A percentile compares a stretch with the other conserved stretches of the same genome.
Evolutionary conservation across 2,329 filamentous ascomycete species (phyloP).

Genomic region (Fragosphaeria purpurea): DNA sequence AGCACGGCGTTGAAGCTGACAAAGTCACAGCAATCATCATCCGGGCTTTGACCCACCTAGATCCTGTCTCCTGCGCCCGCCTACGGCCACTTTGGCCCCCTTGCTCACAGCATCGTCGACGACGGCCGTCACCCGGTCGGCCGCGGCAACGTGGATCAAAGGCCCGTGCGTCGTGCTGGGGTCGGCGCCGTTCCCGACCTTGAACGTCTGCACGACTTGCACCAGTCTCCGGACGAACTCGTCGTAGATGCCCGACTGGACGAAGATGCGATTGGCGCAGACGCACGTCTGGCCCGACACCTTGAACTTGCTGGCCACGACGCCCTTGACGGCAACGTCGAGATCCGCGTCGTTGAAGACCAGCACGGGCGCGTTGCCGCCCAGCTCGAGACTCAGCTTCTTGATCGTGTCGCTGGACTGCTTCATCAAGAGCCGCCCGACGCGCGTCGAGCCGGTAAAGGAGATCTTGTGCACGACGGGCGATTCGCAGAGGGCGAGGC

Average conservation of each 20-base stretch:
- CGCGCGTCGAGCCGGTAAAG: slow-evolving; percentile 73
- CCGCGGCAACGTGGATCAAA: slow-evolving; percentile 68
- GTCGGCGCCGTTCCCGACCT: slow-evolving; percentile 63
- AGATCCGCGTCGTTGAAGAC: slow-evolving; percentile 92
- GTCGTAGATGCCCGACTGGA: slow-evolving; percentile 69
- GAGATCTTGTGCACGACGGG: slow-evolving; percentile 77
- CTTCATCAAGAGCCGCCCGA: slow-evolving; percentile 72
- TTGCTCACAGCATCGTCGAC: too few relatives aligned
- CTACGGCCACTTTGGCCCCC: too few relatives aligned
- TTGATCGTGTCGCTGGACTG: slow-evolving; percentile 77
- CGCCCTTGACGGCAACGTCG: slow-evolving; percentile 70
- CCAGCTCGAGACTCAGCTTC: slow-evolving; percentile 74
- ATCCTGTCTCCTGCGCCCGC: too few relatives aligned
- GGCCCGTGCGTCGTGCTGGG: slow-evolving; percentile 66
- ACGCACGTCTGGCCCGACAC: slow-evolving; percentile 92
- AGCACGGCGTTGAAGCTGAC: too few relatives aligned
- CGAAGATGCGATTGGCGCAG: slow-evolving; percentile 71
- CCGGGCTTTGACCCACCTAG: too few relatives aligned
- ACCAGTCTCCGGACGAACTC: slow-evolving; percentile 58
- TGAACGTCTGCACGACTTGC: slow-evolving; percentile 61
- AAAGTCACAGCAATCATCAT: too few relatives aligned
- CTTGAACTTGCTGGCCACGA: slow-evolving; percentile 81
- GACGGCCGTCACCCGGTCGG: too few relatives aligned
- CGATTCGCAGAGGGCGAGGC: slow-evolving; percentile 63
- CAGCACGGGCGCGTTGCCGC: slow-evolving; percentile 91